A percentile compares a stretch with the other conserved stretches of the same genome.
Evolutionary conservation across 441 rosid genomes (phyloP).

Genomic region (Adansonia madagascariensis): DNA sequence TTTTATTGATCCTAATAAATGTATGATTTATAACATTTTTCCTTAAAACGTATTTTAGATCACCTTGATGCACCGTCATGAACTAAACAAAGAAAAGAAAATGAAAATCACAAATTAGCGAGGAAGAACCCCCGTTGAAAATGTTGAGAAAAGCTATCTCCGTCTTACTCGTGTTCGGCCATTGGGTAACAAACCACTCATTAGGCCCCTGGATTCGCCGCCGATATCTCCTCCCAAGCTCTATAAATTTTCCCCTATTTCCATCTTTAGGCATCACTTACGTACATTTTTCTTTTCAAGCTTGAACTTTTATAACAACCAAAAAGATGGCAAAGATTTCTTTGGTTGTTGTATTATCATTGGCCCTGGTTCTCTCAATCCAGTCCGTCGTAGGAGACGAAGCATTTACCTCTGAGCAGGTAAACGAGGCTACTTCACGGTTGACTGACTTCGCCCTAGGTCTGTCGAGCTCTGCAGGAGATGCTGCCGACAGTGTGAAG

Average conservation of each 20-base stretch:
- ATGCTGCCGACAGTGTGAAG: neutral
- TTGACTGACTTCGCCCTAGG: neutral
- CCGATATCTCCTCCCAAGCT: neutral
- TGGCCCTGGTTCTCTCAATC: conserved; percentile 22
- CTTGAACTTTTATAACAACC: neutral
- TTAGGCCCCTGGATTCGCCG: neutral
- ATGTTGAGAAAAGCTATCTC: neutral
- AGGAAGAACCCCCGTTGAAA: neutral
- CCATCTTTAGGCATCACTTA: neutral
- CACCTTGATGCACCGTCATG: neutral
- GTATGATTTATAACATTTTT: too few relatives aligned
- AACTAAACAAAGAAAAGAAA: neutral
- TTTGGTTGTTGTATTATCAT: conserved; percentile 17
- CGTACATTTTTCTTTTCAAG: neutral
- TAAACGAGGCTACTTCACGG: neutral
- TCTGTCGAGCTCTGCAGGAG: neutral
- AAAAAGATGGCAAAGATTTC: conserved; percentile 32
- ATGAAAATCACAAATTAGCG: neutral
- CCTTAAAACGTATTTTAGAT: too few relatives aligned
- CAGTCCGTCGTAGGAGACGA: neutral
- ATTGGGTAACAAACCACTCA: neutral
- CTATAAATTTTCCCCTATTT: neutral
- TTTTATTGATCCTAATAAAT: too few relatives aligned
- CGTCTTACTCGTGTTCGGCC: neutral
- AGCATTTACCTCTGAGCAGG: neutral